Evolutionary conservation across 208 protist species (phyloP).

Genomic region (Trypanosoma cruzi): DNA sequence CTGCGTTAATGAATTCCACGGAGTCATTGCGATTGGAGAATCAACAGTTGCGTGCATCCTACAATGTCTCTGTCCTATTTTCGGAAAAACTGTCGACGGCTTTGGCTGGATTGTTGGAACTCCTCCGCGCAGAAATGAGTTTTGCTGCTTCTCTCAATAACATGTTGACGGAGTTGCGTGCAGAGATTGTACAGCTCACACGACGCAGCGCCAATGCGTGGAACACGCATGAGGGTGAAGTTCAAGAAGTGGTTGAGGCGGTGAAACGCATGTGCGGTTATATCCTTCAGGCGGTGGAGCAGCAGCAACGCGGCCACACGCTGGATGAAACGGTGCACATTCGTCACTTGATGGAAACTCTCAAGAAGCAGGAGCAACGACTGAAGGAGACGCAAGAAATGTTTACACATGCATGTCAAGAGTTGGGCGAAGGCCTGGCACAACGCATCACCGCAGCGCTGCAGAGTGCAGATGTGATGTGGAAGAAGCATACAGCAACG

Average conservation of each 20-base stretch:
- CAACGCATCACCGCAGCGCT: slow-evolving; percentile 59
- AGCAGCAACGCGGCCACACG: slow-evolving; percentile 33
- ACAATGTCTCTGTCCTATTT: slow-evolving; percentile 44
- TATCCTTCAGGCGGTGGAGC: slow-evolving; percentile 45
- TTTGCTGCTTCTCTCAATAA: slow-evolving; percentile 53
- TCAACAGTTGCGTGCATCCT: slow-evolving; percentile 41
- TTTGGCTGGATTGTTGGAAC: slow-evolving; percentile 37
- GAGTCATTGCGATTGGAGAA: slow-evolving; percentile 33
- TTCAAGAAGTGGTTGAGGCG: slow-evolving; percentile 26
- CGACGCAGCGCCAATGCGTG: slow-evolving; percentile 26
- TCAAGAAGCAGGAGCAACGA: slow-evolving; percentile 65
- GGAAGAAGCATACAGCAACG: slow-evolving; percentile 45
- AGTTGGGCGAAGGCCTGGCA: slow-evolving; percentile 51
- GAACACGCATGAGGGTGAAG: slow-evolving; percentile 31
- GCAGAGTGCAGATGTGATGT: slow-evolving; percentile 60
- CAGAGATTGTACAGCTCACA: slow-evolving; percentile 60
- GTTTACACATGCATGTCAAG: slow-evolving; percentile 49
- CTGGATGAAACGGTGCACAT: slow-evolving; percentile 53
- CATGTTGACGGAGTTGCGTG: slow-evolving; percentile 50
- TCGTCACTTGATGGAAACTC: slow-evolving; percentile 40
- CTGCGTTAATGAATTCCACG: slow-evolving; percentile 37
- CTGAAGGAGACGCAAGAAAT: slow-evolving; percentile 43
- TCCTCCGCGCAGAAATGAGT: slow-evolving; percentile 44
- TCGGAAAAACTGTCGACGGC: slow-evolving; percentile 44
- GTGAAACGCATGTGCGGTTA: slow-evolving; percentile 45